Percentiles rank a stretch among this genome's conserved stretches.
These are phyloP conservation scores for Mikania micrantha DNA, from an alignment of 129 eudicot genomes.

Conservation along the genomic window DNA sequence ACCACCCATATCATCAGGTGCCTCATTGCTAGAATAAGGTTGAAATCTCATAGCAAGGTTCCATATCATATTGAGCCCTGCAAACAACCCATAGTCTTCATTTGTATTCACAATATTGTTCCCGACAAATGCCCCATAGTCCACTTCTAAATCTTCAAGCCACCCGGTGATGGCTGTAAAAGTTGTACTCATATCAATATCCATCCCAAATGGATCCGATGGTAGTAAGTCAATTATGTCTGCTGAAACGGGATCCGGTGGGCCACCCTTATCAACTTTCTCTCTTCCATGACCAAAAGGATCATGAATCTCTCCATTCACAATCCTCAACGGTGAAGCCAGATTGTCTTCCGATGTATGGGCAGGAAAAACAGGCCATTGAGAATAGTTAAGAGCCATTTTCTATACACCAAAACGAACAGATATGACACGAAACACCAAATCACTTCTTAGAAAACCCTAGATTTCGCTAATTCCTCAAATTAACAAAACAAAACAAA, in stretches of 20 bases:
- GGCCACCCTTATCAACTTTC: conserved; percentile 30
- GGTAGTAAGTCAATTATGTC: conserved; percentile 71
- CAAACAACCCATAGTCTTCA: conserved; percentile 45
- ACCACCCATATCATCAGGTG: conserved; percentile 35
- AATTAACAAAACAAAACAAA: conserved; percentile 20
- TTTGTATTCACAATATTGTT: conserved; percentile 20
- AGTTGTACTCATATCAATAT: conserved; percentile 52
- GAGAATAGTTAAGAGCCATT: conserved; percentile 82
- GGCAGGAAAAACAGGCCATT: conserved; percentile 54
- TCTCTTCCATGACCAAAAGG: conserved; percentile 41
- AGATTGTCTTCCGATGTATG: conserved; percentile 48
- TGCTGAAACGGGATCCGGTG: conserved; percentile 32
- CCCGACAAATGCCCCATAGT: conserved; percentile 39
- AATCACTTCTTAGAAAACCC: conserved; percentile 2
- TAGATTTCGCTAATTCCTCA: conserved; percentile 20
- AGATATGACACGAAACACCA: background rate
- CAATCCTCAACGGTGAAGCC: conserved; percentile 48
- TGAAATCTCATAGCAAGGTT: conserved; percentile 38
- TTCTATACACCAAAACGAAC: conserved; percentile 15
- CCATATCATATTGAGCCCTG: conserved; percentile 43
- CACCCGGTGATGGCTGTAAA: conserved; percentile 67
- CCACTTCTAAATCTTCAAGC: conserved; percentile 68
- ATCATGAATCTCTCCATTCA: conserved; percentile 36
- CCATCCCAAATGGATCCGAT: conserved; percentile 86
- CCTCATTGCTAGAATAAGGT: conserved; percentile 28